Base-by-base conservation (phyloP, 2,329 filamentous ascomycete species). In the Monosporascus sp. region DNA sequence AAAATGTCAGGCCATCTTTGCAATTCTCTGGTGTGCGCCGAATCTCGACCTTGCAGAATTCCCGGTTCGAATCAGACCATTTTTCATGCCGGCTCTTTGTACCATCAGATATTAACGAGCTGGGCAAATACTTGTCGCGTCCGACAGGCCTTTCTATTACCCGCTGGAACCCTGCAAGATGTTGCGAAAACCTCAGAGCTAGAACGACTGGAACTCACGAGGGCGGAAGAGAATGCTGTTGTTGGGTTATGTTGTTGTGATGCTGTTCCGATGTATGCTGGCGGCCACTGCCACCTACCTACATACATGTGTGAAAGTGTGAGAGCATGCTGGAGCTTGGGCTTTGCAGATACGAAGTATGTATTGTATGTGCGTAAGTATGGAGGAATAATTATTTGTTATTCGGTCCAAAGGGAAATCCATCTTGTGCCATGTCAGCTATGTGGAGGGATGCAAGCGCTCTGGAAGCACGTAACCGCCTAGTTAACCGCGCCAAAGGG, bases 1-100 rank as follows among this genome's bases (percentile, higher is more conserved):
- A 46, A 46, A 46, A 46, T 35, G 43, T 46, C 43, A 46, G 43
- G 43, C 43, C 43, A 46, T 46, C 43, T 46, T 46, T 22, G 43
- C 43, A 31, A 46, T 17, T 46, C 43, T 31, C 43, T 46, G 43
- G 31, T 22, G 3, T 31, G 43, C 43, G 24, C 20, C 6, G 43
- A 22, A 46, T 31, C 43, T 46, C 43, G 24, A n/a, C 43, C 43
- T 31, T 31, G 43, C 3, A 15, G 15, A 46, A 8, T 25, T 31
- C 43, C 24, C 15, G 24, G n/a, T 46, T 31, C 8, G n/a, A 46
- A 46, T 46, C 43, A 46, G 43, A 31, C 43, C 43, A 46, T 46
- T 20, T 44, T 44, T 25, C 25, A 20, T 22, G 22, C 43, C 24
- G 5, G 20, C 8, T 20, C 24, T 14, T 25, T 46, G 43, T 46